A percentile compares a stretch with the other conserved stretches of the same genome.
phyloP scores from a whole-genome alignment of 2,329 filamentous ascomycete genomes.

The Byssothecium circinans region DNA sequence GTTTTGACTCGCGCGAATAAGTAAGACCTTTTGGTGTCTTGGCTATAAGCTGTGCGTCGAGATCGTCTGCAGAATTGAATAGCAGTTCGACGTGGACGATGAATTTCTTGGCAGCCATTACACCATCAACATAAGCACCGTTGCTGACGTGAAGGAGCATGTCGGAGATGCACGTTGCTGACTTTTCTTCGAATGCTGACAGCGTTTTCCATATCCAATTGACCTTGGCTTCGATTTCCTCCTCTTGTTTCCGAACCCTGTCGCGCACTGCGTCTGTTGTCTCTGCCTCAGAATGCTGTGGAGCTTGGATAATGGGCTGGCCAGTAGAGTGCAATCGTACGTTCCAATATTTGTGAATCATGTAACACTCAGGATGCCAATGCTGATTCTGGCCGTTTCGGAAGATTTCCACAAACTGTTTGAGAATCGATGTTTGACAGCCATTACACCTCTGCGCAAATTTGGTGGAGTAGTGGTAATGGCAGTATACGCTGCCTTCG shows the following conservation, averaged over 20 bases:
- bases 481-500: conserved; percentile 93
- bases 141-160: conserved; percentile 99
- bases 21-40: conserved; percentile 79
- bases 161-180: conserved; percentile 96
- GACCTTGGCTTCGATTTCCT: conserved; percentile 96
- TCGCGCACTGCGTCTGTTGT: conserved; percentile 71
- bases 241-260: conserved; percentile 79
- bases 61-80: conserved; percentile 82
- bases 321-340: conserved; percentile 68
- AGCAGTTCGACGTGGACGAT: conserved; percentile 94
- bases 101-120: conserved; percentile 92
- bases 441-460: conserved; percentile 96
- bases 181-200: conserved; percentile 96
- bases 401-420: conserved; percentile 99
- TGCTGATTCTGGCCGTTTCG: conserved; percentile 97
- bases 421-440: conserved; percentile 94
- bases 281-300: conserved; percentile 50
- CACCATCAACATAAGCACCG: conserved; percentile 91
- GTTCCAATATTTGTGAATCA: conserved; percentile 99
- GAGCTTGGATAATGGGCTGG: conserved; percentile 41
- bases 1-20: conserved; percentile 93
- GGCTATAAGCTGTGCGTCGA: conserved; percentile 72
- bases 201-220: conserved; percentile 98
- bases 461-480: conserved; percentile 97
- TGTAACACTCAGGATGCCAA: conserved; percentile 99